These are phyloP conservation scores for Cyberlindnera amylophila DNA, from an alignment of 805 yeast genomes.

Conservation along the genomic window DNA sequence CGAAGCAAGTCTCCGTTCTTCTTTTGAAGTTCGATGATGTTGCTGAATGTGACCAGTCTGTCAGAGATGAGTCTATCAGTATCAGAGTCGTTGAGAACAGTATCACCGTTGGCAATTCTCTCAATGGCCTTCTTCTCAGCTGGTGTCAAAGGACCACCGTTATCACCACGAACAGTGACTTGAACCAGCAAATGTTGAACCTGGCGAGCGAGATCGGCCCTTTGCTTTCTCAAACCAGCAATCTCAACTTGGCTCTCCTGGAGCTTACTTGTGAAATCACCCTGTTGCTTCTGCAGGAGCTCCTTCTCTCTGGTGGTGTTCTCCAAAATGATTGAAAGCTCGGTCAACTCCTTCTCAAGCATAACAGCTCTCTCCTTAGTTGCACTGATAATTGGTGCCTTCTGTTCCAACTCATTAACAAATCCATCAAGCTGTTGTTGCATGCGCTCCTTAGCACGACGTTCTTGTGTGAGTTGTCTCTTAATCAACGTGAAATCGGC, in stretches of 20 bases:
- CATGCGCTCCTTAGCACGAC: constrained; percentile 64
- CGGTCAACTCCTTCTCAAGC: constrained; percentile 52
- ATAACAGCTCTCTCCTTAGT: constrained; percentile 56
- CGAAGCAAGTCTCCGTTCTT: constrained; percentile 71
- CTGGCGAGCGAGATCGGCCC: constrained; percentile 76
- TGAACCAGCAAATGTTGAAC: constrained; percentile 72
- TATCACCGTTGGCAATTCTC: constrained; percentile 38
- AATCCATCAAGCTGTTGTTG: constrained; percentile 69
- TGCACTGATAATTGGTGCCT: constrained; percentile 71
- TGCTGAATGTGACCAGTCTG: constrained; percentile 66
- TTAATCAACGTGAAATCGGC: constrained; percentile 61
- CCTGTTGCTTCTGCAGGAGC: constrained; percentile 28
- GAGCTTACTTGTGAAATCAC: constrained; percentile 22
- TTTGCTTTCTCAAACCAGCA: constrained; percentile 48
- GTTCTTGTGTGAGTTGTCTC: constrained; percentile 65
- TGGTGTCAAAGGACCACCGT: constrained; percentile 57
- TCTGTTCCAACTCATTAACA: constrained; percentile 70
- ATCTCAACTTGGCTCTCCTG: constrained; percentile 33
- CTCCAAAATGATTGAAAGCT: constrained; percentile 54
- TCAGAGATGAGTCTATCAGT: constrained; percentile 70
- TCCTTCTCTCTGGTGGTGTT: constrained; percentile 47
- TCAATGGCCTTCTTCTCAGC: constrained; percentile 65
- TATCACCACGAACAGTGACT: constrained; percentile 50
- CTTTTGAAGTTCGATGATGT: constrained; percentile 62
- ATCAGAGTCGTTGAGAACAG: constrained; percentile 46